These are phyloP conservation scores for Rhodotorula diobovata DNA, from an alignment of 768 basidiomycete species.

Conservation along the genomic window DNA sequence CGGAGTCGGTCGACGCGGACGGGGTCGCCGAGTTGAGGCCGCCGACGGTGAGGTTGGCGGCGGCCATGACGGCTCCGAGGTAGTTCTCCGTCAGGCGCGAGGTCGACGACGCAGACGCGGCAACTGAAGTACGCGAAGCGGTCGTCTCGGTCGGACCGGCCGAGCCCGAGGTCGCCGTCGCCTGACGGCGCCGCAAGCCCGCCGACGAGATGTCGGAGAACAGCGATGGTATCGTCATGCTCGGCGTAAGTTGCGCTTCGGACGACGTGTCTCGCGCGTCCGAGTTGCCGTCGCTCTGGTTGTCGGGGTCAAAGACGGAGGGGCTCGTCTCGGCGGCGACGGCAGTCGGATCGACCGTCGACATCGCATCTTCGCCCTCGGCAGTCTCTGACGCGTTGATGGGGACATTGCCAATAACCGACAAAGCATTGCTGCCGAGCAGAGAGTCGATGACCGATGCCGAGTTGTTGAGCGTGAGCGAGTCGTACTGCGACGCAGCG, in stretches of 20 bases:
- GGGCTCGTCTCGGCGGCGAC: background rate
- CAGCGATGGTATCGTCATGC: conserved; percentile 2
- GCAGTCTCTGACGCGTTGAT: conserved; percentile 4
- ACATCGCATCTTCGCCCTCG: background rate
- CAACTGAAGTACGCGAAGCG: conserved; percentile 26
- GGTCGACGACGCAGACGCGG: conserved; percentile 19
- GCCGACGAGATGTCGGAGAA: background rate
- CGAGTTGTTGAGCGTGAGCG: conserved; percentile 53
- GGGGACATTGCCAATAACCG: conserved; percentile 24
- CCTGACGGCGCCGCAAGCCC: background rate
- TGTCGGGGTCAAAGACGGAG: background rate
- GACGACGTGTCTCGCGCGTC: background rate
- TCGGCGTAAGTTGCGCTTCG: no score
- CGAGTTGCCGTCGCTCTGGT: background rate
- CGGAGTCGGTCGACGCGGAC: conserved; percentile 46
- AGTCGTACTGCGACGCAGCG: conserved; percentile 23
- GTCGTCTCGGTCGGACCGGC: background rate
- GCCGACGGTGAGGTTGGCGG: conserved; percentile 52
- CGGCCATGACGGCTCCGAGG: conserved; percentile 59
- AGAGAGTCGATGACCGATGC: conserved; percentile 51
- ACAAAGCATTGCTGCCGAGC: conserved; percentile 20
- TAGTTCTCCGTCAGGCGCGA: conserved; percentile 12
- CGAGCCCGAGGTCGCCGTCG: no score
- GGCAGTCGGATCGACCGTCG: background rate
- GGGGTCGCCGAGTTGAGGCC: conserved; percentile 53